A percentile compares a stretch with the other conserved stretches of the same genome.
phyloP scores from a whole-genome alignment of 129 eudicot genomes.

The Logfia minima region DNA sequence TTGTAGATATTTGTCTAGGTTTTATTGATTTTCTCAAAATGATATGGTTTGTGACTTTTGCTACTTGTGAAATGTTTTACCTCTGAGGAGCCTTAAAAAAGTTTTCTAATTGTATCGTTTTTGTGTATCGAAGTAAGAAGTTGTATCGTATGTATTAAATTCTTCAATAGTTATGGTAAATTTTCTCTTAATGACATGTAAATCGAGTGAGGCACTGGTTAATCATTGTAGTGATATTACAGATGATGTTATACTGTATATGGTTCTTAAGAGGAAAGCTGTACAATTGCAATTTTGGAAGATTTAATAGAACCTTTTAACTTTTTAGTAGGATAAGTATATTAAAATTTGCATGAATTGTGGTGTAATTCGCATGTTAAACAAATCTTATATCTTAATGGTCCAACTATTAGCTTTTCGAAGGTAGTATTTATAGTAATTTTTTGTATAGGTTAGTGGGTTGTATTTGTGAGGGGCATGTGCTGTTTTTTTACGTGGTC shows the following conservation, averaged over 20 bases:
- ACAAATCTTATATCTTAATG: not conserved
- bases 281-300: too few relatives aligned
- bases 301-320: not conserved
- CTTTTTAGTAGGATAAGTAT: not conserved
- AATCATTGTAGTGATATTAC: too few relatives aligned
- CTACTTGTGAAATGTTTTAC: not conserved
- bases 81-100: not conserved
- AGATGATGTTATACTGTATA: too few relatives aligned
- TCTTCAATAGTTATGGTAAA: too few relatives aligned
- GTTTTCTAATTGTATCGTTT: too few relatives aligned
- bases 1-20: too few relatives aligned
- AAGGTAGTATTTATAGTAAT: not conserved
- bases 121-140: too few relatives aligned
- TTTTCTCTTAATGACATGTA: too few relatives aligned
- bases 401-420: not conserved
- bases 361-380: not conserved
- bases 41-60: not conserved
- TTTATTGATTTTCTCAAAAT: not conserved
- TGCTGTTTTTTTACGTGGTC: slow-evolving; percentile 18
- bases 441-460: not conserved
- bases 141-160: too few relatives aligned
- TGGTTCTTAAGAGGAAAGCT: too few relatives aligned
- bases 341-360: too few relatives aligned
- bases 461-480: slow-evolving; percentile 3
- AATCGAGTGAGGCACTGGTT: too few relatives aligned